Evolutionary conservation across 1,284 basidiomycete genomes (phyloP), one percentile per base, ranked within the genome.

Genomic region (Schizophyllum commune): DNA sequence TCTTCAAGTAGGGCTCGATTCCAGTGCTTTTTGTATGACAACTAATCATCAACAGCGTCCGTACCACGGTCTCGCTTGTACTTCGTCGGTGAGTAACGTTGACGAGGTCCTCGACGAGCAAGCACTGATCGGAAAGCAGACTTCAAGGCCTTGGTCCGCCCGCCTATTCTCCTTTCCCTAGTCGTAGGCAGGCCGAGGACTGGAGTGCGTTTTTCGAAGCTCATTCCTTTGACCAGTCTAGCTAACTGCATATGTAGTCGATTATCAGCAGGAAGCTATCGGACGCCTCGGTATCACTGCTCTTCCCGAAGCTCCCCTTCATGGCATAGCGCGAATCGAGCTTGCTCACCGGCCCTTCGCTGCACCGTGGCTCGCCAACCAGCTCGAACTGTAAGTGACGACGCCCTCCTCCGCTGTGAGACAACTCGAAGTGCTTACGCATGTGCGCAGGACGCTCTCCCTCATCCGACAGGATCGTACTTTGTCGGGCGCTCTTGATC

Each of bases 161-260:
- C 15, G 68, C 67, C 53, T 63, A 68, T 59, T 68, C 67, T 21
- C 79, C 82, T 11, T 74, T 81, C 39, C 84, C 89, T 73, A 86
- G 82, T 65, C 81, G 82, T 15, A 80, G 84, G 65, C 85, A 89
- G 62, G 83, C 84, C 0, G 82, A 88, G 68, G 86, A 90, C 67
- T 91, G 89, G 88, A 75, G 88, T 91, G 73, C 72, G 86, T 81
- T n/a, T n/a, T n/a, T n/a, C n/a, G n/a, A n/a, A n/a, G n/a, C n/a
- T n/a, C n/a, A n/a, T n/a, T n/a, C n/a, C n/a, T n/a, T n/a, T n/a
- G n/a, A n/a, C n/a, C n/a, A n/a, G n/a, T n/a, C n/a, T n/a, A n/a
- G n/a, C n/a, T n/a, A n/a, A n/a, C n/a, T n/a, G n/a, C n/a, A n/a
- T n/a, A n/a, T n/a, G n/a, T n/a, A n/a, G n/a, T n/a, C n/a, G n/a